A percentile compares a stretch with the other conserved stretches of the same genome.
phyloP scores from a whole-genome alignment of 148 eudicot genomes.

The Rheum nobile region DNA sequence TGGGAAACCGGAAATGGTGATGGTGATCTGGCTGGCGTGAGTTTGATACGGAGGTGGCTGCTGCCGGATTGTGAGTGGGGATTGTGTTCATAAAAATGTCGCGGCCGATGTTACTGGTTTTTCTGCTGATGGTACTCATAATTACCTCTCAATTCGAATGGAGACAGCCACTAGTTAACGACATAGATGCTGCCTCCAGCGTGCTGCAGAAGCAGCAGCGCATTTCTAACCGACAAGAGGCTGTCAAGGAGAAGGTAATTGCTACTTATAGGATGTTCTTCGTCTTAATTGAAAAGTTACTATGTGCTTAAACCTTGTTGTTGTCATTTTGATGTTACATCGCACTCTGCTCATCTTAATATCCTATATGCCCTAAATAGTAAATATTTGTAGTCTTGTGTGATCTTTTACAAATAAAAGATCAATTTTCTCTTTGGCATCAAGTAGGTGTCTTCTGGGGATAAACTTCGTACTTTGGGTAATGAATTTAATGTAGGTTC shows the following conservation, averaged over 20 bases:
- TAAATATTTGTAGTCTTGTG: background rate
- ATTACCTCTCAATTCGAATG: conserved; percentile 21
- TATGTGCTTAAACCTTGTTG: background rate
- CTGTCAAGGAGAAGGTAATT: conserved; percentile 20
- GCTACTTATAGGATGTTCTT: background rate
- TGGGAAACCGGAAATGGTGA: background rate
- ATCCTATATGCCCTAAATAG: background rate
- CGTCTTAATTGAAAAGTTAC: background rate
- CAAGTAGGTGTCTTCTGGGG: background rate
- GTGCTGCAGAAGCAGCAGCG: conserved; percentile 8
- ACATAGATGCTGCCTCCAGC: conserved; percentile 12
- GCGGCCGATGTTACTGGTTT: conserved; percentile 18
- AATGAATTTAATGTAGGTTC: background rate
- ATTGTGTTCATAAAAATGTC: conserved; percentile 11
- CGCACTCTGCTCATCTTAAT: background rate
- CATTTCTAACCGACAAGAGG: conserved; percentile 14
- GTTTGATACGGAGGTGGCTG: background rate
- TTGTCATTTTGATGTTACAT: background rate
- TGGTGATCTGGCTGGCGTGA: background rate
- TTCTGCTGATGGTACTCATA: conserved; percentile 14
- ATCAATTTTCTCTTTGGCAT: background rate
- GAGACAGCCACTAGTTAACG: conserved; percentile 19
- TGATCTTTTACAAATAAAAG: background rate
- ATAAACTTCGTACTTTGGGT: background rate
- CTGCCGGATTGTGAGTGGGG: background rate